These are phyloP conservation scores for Hemileccinum rubropunctum DNA, from an alignment of 768 basidiomycete species.

Conservation along the genomic window DNA sequence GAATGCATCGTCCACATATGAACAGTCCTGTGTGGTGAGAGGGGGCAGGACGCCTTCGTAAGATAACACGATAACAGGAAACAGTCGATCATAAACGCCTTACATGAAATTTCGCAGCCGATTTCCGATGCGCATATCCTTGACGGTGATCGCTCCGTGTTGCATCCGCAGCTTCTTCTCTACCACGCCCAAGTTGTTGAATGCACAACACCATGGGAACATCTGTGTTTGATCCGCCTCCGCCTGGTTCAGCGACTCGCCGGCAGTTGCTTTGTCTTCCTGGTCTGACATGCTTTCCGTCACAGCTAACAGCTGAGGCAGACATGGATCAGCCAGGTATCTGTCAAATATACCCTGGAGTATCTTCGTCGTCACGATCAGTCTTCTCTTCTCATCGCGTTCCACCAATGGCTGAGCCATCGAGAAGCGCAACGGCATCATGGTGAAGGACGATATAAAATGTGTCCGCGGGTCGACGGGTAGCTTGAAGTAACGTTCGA, in stretches of 20 bases:
- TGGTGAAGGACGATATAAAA: slow-evolving; percentile 11
- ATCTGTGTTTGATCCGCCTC: neutral
- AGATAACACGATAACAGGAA: neutral
- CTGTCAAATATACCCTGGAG: slow-evolving; percentile 13
- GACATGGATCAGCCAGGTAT: slow-evolving; percentile 14
- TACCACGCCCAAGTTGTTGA: slow-evolving; percentile 14
- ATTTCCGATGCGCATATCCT: slow-evolving; percentile 5
- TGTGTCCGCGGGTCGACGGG: slow-evolving; percentile 18
- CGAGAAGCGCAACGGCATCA: slow-evolving; percentile 18
- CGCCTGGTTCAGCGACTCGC: neutral
- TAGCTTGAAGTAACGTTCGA: slow-evolving; percentile 19
- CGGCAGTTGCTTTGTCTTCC: neutral
- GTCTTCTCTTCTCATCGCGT: slow-evolving; percentile 5
- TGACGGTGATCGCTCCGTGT: slow-evolving; percentile 4
- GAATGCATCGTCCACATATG: slow-evolving; percentile 22
- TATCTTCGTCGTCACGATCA: slow-evolving; percentile 10
- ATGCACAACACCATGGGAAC: slow-evolving; percentile 6
- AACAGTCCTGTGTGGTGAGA: neutral
- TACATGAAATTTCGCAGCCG: slow-evolving; percentile 11
- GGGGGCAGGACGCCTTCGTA: neutral
- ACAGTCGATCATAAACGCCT: neutral
- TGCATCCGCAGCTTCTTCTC: slow-evolving; percentile 9
- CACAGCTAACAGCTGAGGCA: slow-evolving; percentile 11
- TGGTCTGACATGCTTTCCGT: neutral
- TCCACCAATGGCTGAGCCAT: slow-evolving; percentile 10